Conservation (phyloP, 371 early-diverging fungal genomes). For the Haplosporangium sp. region DNA sequence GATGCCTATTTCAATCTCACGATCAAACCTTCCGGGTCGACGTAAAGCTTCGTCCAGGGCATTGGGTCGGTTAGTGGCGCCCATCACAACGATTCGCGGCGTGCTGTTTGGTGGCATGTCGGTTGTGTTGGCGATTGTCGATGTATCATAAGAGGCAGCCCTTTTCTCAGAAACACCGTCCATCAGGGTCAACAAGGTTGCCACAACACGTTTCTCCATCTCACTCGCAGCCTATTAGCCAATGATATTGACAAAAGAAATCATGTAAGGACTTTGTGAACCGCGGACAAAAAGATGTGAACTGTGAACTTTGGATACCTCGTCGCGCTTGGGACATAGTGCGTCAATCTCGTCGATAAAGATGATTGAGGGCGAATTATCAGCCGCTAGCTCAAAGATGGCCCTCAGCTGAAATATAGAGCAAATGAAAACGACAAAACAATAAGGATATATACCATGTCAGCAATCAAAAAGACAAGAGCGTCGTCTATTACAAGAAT, state of each 20-base stretch:
- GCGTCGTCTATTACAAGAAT: no score
- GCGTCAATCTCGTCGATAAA: constrained; percentile 99
- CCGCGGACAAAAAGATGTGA: background rate
- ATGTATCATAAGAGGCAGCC: background rate
- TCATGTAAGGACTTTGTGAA: background rate
- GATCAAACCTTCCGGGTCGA: constrained; percentile 97
- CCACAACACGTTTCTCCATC: constrained; percentile 93
- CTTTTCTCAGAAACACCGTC: constrained; percentile 81
- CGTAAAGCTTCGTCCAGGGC: constrained; percentile 96
- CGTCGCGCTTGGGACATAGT: constrained; percentile 92
- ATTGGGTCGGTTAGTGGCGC: constrained; percentile 97
- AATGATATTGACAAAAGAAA: background rate
- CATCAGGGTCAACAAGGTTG: constrained; percentile 96
- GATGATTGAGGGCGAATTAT: constrained; percentile 90
- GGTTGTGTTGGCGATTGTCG: constrained; percentile 10
- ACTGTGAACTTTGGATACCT: constrained; percentile 55
- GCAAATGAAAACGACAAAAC: background rate
- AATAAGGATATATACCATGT: background rate
- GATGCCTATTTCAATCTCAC: constrained; percentile 95
- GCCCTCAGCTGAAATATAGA: constrained; percentile 67
- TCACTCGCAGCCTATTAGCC: constrained; percentile 69
- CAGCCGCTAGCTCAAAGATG: constrained; percentile 86
- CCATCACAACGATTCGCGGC: constrained; percentile 86
- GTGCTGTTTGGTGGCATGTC: background rate
- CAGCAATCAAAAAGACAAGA: background rate